Percentiles rank a stretch among this genome's conserved stretches.
phyloP scores from a whole-genome alignment of 441 rosid genomes.

The Capsella rubella region DNA sequence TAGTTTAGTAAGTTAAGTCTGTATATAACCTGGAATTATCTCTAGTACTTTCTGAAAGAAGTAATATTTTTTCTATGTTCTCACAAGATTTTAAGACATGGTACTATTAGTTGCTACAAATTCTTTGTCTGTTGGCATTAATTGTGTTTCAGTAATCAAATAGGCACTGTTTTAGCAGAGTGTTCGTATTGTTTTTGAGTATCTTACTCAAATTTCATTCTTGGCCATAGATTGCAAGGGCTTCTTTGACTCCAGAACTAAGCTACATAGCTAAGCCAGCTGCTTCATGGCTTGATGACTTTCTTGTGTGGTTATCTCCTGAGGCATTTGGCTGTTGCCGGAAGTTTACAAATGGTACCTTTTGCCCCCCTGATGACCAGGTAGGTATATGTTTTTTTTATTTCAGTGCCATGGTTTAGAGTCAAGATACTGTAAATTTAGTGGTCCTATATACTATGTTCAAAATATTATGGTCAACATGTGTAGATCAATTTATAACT shows the following conservation, averaged over 20 bases:
- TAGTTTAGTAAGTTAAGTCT: not conserved
- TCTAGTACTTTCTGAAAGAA: not conserved
- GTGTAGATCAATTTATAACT: slow-evolving; percentile 10
- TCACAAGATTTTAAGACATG: not conserved
- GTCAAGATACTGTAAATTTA: not conserved
- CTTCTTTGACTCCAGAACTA: slow-evolving; percentile 79
- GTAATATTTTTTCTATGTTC: not conserved
- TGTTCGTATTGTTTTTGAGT: slow-evolving; percentile 2
- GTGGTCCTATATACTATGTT: not conserved
- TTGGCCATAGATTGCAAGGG: slow-evolving; percentile 75
- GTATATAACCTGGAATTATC: not conserved
- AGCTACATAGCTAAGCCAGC: slow-evolving; percentile 99
- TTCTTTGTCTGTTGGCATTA: slow-evolving; percentile 2
- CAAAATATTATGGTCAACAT: slow-evolving; percentile 1
- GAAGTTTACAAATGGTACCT: slow-evolving; percentile 90
- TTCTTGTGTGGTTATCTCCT: slow-evolving; percentile 98
- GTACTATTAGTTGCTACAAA: not conserved
- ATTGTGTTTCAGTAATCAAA: slow-evolving; percentile 10
- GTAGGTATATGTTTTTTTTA: slow-evolving; percentile 58
- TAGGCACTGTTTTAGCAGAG: slow-evolving; percentile 2
- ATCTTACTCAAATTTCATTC: slow-evolving; percentile 4
- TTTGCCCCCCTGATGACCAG: slow-evolving; percentile 99
- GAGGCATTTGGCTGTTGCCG: slow-evolving; percentile 99
- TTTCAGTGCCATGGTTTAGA: not conserved
- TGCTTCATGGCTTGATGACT: slow-evolving; percentile 99